Evolutionary conservation across 345 rosid genomes (phyloP).

Genomic region (Combretum micranthum): DNA sequence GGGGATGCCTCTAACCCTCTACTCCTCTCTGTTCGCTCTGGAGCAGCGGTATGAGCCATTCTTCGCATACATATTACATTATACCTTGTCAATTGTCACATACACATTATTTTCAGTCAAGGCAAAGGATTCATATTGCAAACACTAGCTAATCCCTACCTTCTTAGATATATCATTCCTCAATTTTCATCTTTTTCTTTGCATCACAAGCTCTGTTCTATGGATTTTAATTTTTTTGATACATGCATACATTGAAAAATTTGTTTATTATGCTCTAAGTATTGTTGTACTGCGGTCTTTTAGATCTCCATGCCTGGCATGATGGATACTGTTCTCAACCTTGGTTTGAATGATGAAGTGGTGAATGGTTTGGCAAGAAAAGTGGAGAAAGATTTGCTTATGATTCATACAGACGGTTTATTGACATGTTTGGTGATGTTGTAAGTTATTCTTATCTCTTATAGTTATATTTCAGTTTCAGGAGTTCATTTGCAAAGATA

Average conservation of each 20-base stretch:
- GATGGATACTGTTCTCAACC: slow-evolving; percentile 99
- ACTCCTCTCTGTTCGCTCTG: slow-evolving; percentile 95
- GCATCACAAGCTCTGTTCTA: too few relatives aligned
- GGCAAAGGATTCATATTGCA: too few relatives aligned
- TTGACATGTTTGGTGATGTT: slow-evolving; percentile 91
- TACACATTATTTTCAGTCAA: too few relatives aligned
- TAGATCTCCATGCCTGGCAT: slow-evolving; percentile 97
- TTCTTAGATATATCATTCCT: too few relatives aligned
- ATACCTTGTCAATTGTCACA: too few relatives aligned
- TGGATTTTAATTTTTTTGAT: too few relatives aligned
- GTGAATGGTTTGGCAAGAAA: slow-evolving; percentile 60
- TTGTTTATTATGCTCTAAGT: too few relatives aligned
- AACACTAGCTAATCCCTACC: too few relatives aligned
- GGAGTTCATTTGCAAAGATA: background rate
- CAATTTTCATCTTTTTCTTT: too few relatives aligned
- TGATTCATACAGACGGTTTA: slow-evolving; percentile 85
- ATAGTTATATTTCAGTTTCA: slow-evolving; percentile 7
- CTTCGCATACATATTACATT: background rate
- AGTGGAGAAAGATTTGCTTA: slow-evolving; percentile 92
- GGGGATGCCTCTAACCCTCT: slow-evolving; percentile 82
- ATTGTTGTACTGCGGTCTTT: background rate
- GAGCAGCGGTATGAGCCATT: slow-evolving; percentile 76
- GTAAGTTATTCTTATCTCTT: slow-evolving; percentile 39
- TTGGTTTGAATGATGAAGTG: slow-evolving; percentile 84
- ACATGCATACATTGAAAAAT: too few relatives aligned